Base-by-base conservation (phyloP, 75 land plant species). In the Sequoiadendron giganteum region DNA sequence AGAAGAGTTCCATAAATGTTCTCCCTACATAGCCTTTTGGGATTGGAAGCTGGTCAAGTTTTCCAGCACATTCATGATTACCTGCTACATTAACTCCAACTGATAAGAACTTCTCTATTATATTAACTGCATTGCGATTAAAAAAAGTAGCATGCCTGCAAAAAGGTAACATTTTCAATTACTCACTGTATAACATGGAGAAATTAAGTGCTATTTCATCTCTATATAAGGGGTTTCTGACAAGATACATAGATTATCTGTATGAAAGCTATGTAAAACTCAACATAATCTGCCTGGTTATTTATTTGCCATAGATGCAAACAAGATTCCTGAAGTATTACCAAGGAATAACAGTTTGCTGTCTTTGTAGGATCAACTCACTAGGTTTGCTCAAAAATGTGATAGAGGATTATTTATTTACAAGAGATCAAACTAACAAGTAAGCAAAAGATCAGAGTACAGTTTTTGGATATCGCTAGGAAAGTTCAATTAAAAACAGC, bases 81-180 rank as follows among this genome's bases (percentile, higher is more conserved):
- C 38, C 56, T 39, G 32, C 30, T 19, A 80, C 84, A 55, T 70
- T 70, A 38, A 79, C 61, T 47, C 93, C 73, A 38, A 90, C 92
- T 42, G 92, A 91, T 73, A 90, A 79, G 45, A 92, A 86, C 81
- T 92, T 93, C 78, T 92, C 90, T 11, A 92, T 85, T 81, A 92
- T 92, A 40, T 49, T 54, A 42, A 92, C 89, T 13, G 87, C 85
- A 39, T 89, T 89, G 18, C 92, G 89, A 86, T 92, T 92, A 88
- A 91, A 92, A 85, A 92, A 91, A 3, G 90, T 92, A 8, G 93
- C 88, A 85, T 91, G 91, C 90, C 93, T 92, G 87, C 49, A 85
- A 70, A 56, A 9, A 47, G 10, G 13, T 7, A 88, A 55, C 30
- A 48, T 8, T 49, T 86, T 43, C 56, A 83, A 40, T 45, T 83